Evolutionary conservation across 1,284 basidiomycete species (phyloP), one percentile per base, ranked within the genome.

Genomic region (Taiwanofungus camphoratus): DNA sequence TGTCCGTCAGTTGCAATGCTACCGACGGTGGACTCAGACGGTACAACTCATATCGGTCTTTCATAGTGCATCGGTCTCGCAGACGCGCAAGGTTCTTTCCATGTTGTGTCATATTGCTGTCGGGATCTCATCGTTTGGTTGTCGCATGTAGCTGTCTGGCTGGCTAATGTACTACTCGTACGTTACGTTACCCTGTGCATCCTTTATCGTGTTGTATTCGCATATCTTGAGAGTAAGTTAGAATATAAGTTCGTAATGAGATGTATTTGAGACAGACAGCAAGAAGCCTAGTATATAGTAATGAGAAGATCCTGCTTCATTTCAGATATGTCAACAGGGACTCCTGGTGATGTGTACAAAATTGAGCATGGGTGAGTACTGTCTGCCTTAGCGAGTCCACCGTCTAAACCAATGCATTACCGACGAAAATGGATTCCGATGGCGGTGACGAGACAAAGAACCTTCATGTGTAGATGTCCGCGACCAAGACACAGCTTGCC

Each of bases 221-320:
- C 55, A 51, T 54, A 51, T 57, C 48, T 55, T 56, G 55, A 58
- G 49, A 48, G 49, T 54, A 53, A 52, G 49, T 44, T 54, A 52
- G 49, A 51, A 22, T 50, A 40, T 45, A 34, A 37, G 44, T 16
- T 23, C 31, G 32, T 38, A 43, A 24, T 49, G 50, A 52, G 50
- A 41, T 36, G 33, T 15, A 36, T 44, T n/a, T n/a, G n/a, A n/a
- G n/a, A n/a, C n/a, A n/a, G n/a, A n/a, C n/a, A n/a, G n/a, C n/a
- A n/a, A n/a, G n/a, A n/a, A n/a, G n/a, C n/a, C n/a, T n/a, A n/a
- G n/a, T n/a, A n/a, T n/a, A n/a, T n/a, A n/a, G n/a, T n/a, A n/a
- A n/a, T n/a, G n/a, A n/a, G n/a, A n/a, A n/a, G n/a, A n/a, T n/a
- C n/a, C n/a, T n/a, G n/a, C n/a, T n/a, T n/a, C n/a, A n/a, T n/a